phyloP scores from a whole-genome alignment of 1,139 yeast genomes.

The Schwanniomyces etchellsii region DNA sequence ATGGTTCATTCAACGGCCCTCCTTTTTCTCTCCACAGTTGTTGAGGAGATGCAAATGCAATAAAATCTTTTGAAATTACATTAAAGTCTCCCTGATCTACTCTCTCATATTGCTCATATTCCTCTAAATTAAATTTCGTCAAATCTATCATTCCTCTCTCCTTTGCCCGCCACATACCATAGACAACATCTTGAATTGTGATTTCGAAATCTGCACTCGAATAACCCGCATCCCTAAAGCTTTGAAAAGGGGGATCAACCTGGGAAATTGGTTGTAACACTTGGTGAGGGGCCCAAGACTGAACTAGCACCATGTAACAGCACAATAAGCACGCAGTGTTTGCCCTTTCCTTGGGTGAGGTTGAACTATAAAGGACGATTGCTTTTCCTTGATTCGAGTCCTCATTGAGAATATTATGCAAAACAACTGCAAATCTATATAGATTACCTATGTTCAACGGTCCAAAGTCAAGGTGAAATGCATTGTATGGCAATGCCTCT shows the following conservation, averaged over 20 bases:
- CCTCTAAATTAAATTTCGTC: slow-evolving; percentile 85
- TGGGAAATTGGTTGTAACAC: slow-evolving; percentile 93
- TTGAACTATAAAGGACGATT: slow-evolving; percentile 81
- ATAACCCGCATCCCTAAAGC: slow-evolving; percentile 96
- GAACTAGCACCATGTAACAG: slow-evolving; percentile 92
- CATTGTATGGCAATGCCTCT: slow-evolving; percentile 83
- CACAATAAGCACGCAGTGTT: slow-evolving; percentile 93
- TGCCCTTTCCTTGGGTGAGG: slow-evolving; percentile 76
- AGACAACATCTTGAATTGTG: slow-evolving; percentile 89
- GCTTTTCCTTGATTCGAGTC: slow-evolving; percentile 82
- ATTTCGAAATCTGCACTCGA: slow-evolving; percentile 91
- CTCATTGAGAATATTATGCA: slow-evolving; percentile 87
- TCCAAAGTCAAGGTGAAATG: slow-evolving; percentile 94
- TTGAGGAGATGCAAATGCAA: slow-evolving; percentile 97
- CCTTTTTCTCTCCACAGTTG: slow-evolving; percentile 50
- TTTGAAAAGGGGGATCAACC: slow-evolving; percentile 88
- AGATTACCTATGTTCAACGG: slow-evolving; percentile 91
- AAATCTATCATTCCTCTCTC: slow-evolving; percentile 85
- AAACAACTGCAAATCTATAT: slow-evolving; percentile 89
- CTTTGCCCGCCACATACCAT: slow-evolving; percentile 98
- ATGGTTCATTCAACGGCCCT: slow-evolving; percentile 56
- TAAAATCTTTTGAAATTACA: slow-evolving; percentile 84
- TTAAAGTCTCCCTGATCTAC: slow-evolving; percentile 98
- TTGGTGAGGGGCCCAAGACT: slow-evolving; percentile 97
- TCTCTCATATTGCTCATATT: slow-evolving; percentile 87